Evolutionary conservation across 306 rosid species (phyloP), one percentile per base, ranked within the genome.

Genomic region (Lupinus albus): DNA sequence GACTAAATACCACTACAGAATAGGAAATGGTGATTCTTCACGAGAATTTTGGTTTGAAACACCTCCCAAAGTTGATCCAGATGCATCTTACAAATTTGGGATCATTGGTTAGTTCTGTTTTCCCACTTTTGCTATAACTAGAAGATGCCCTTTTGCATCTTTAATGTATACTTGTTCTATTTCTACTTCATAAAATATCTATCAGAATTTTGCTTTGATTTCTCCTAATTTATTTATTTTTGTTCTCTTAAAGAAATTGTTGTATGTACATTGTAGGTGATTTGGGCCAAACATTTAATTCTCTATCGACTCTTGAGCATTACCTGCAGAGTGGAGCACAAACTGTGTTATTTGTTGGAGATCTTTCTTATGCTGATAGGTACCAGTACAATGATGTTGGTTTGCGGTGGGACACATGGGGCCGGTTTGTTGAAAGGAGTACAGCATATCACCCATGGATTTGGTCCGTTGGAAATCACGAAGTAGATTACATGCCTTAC

Each of bases 271-370:
- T 77, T 79, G 74, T 75, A 93, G 98, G 99, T 74, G 99, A 94
- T 85, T 58, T 94, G 94, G 99, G 99, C 46, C 99, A 90, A 82
- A 94, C 99, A 8, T 88, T 77, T 70, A 94, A 94, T 81, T 94
- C 99, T 57, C 88, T 88, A 61, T 88, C 97, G 55, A 94, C 99
- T 59, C 92, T 94, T 72, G 82, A 94, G 55, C 99, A 90, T 75
- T 90, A 86, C 76, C 81, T 88, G 72, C 76, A 85, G 78, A 94
- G 96, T 83, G 89, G 84, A 78, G 99, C 87, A 11, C 83, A 90
- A 76, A 44, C 96, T 56, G 96, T 90, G 45, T 76, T 94, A 72
- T 94, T 82, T 75, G 57, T 90, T 62, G 99, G 99, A 72, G 99
- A 94, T 85, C 90, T 94, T 71, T 74, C 96, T 74, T 94, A 94